Evolutionary conservation across 2,329 filamentous ascomycete species (phyloP).

Genomic region (Pyrenochaeta sp.): DNA sequence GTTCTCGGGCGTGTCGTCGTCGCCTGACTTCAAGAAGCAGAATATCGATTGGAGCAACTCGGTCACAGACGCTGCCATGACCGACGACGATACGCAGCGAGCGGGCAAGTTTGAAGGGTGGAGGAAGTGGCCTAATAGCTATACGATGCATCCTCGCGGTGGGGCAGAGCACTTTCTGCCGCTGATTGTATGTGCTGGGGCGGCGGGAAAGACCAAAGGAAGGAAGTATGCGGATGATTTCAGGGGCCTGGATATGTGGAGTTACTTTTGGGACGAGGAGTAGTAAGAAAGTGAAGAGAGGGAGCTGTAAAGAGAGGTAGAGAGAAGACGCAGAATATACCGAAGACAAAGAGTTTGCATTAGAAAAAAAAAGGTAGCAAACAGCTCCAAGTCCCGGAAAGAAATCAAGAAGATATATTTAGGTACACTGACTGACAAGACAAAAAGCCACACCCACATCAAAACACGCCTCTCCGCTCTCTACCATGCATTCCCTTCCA

Average conservation of each 20-base stretch:
- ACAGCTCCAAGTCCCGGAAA: too few species aligned
- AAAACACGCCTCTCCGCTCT: not conserved
- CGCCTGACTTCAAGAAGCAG: slow-evolving; percentile 38
- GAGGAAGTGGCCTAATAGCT: slow-evolving; percentile 58
- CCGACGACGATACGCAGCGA: slow-evolving; percentile 45
- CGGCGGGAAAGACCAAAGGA: slow-evolving; percentile 53
- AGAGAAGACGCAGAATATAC: not conserved
- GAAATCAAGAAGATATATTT: too few species aligned
- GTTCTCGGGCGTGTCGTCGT: slow-evolving; percentile 42
- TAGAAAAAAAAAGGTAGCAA: too few species aligned
- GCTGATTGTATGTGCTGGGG: slow-evolving; percentile 64
- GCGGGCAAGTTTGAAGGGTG: slow-evolving; percentile 55
- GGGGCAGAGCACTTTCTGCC: slow-evolving; percentile 68
- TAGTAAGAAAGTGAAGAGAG: not conserved
- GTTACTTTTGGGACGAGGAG: slow-evolving; percentile 61
- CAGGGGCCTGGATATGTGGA: slow-evolving; percentile 59
- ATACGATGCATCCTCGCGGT: slow-evolving; percentile 62
- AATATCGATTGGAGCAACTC: slow-evolving; percentile 57
- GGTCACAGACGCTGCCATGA: slow-evolving; percentile 53
- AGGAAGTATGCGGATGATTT: slow-evolving; percentile 60
- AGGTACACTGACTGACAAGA: too few species aligned
- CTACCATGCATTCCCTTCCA: not conserved
- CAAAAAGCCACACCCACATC: too few species aligned
- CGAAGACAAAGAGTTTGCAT: too few species aligned
- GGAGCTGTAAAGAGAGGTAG: not conserved